phyloP scores from a whole-genome alignment of 2,329 filamentous ascomycete genomes.

The Corniculantispora saksenae region DNA sequence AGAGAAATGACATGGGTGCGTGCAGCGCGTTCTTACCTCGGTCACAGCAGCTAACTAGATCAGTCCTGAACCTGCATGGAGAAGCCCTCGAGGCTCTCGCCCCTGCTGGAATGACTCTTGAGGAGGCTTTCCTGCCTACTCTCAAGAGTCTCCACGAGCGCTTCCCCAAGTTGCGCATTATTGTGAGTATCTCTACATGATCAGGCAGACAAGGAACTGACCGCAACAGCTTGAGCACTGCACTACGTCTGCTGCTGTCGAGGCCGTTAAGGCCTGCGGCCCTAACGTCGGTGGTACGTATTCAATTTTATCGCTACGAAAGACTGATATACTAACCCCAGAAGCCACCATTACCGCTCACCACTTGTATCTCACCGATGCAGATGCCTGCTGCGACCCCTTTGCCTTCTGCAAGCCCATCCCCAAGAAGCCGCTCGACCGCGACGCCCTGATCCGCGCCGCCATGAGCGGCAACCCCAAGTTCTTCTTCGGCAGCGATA shows the following conservation, averaged over 20 bases:
- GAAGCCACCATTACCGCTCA: constrained; percentile 79
- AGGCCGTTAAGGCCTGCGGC: constrained; percentile 75
- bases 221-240: constrained; percentile 71
- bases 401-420: constrained; percentile 75
- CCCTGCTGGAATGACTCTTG: constrained; percentile 47
- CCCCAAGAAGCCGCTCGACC: constrained; percentile 70
- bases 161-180: constrained; percentile 72
- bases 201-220: not conserved
- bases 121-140: constrained; percentile 73
- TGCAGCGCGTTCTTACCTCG: too few relatives aligned
- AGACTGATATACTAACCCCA: too few relatives aligned
- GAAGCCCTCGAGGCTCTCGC: constrained; percentile 63
- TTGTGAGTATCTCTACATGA: constrained; percentile 35
- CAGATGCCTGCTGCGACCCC: constrained; percentile 63
- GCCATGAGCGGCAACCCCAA: constrained; percentile 60
- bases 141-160: constrained; percentile 69
- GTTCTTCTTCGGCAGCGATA: constrained; percentile 72
- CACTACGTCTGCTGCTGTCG: constrained; percentile 78
- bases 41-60: too few relatives aligned
- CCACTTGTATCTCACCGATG: constrained; percentile 77
- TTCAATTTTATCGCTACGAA: too few relatives aligned
- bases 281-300: constrained; percentile 61
- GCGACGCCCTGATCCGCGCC: constrained; percentile 70
- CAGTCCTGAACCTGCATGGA: constrained; percentile 87
- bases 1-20: constrained; percentile 64